These are phyloP conservation scores for Sporobolomyces pararoseus DNA, from an alignment of 768 basidiomycete genomes.

Conservation along the genomic window DNA sequence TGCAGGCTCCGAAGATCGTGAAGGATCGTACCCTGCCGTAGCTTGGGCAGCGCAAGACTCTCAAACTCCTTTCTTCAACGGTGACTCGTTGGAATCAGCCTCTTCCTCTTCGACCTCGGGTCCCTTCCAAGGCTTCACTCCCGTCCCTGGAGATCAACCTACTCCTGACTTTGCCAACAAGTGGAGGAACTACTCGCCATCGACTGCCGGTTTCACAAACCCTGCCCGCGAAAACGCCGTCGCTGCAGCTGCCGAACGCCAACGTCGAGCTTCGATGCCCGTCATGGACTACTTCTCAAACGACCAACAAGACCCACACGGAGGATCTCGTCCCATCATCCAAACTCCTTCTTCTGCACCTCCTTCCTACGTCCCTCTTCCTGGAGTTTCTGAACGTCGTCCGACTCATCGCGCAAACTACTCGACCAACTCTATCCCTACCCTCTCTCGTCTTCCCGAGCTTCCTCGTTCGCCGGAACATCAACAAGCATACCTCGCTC, in stretches of 20 bases:
- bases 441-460: background rate
- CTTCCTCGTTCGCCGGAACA: too few species aligned
- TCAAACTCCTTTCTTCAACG: background rate
- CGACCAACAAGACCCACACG: background rate
- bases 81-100: background rate
- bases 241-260: background rate
- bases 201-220: constrained; percentile 18
- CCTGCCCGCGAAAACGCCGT: background rate
- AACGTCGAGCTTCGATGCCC: constrained; percentile 14
- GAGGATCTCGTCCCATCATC: background rate
- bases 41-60: constrained; percentile 1
- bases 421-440: background rate
- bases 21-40: background rate
- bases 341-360: background rate
- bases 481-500: too few species aligned
- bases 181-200: constrained; percentile 27
- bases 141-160: constrained; percentile 5
- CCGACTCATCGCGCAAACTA: background rate
- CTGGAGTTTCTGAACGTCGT: background rate
- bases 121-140: background rate
- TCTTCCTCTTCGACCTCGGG: background rate
- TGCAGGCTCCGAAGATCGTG: background rate
- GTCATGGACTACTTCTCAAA: background rate
- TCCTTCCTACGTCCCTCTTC: background rate
- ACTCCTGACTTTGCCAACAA: background rate